Conservation (phyloP, 2,329 filamentous ascomycete species). For the Pseudogymnoascus sp. region DNA sequence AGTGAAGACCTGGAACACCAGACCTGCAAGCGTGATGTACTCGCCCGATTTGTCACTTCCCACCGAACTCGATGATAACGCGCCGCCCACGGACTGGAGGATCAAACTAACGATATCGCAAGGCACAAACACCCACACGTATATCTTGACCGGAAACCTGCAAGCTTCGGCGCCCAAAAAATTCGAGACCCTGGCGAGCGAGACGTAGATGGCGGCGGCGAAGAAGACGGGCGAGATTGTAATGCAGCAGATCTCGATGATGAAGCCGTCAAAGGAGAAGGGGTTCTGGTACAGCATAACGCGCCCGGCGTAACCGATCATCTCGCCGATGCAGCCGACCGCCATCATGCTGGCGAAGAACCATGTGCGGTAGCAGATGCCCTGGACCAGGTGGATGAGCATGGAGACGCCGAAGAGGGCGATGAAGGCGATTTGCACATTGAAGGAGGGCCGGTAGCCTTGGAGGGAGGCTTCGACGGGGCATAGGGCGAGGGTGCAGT, state of each 20-base stretch:
- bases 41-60: slow-evolving; percentile 38
- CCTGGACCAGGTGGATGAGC: slow-evolving; percentile 30
- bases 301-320: slow-evolving; percentile 52
- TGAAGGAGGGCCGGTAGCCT: slow-evolving; percentile 44
- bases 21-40: slow-evolving; percentile 56
- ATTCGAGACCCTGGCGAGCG: slow-evolving; percentile 41
- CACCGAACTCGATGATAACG: slow-evolving; percentile 45
- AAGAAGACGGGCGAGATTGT: slow-evolving; percentile 59
- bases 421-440: slow-evolving; percentile 44
- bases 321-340: slow-evolving; percentile 45
- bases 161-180: slow-evolving; percentile 41
- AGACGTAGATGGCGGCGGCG: slow-evolving; percentile 55
- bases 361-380: slow-evolving; percentile 25
- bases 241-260: slow-evolving; percentile 52
- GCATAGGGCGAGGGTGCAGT: slow-evolving; percentile 32
- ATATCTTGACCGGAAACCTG: slow-evolving; percentile 35
- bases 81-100: slow-evolving; percentile 52
- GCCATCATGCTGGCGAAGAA: slow-evolving; percentile 37
- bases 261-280: slow-evolving; percentile 39
- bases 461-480: slow-evolving; percentile 35
- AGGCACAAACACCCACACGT: slow-evolving; percentile 42
- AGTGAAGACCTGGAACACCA: slow-evolving; percentile 51
- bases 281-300: slow-evolving; percentile 47
- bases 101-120: slow-evolving; percentile 54
- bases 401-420: slow-evolving; percentile 40